Evolutionary conservation across 495 filamentous ascomycete genomes (phyloP), one percentile per base, ranked within the genome.

Genomic region (Massariosphaeria phaeospora): DNA sequence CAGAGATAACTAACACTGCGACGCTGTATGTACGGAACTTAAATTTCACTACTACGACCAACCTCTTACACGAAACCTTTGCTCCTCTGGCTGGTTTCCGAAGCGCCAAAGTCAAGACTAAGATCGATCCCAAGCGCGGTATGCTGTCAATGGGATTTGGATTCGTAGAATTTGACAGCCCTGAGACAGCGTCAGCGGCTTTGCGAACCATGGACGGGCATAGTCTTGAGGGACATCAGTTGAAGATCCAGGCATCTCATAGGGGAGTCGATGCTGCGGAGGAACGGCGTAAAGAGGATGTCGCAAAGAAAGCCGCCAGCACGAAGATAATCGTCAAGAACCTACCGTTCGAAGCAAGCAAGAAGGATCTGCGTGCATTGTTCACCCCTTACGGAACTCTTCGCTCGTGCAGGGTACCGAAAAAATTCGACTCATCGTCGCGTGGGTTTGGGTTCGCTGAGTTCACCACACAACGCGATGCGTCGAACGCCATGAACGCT

Each of bases 271-370:
- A 97, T 71, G 89, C 88, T 5, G 91, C 87, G 0, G 88, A 93
- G 65, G 88, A 94, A 67, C 79, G 83, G 47, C 82, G 84, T 66
- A 83, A 83, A 55, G 84, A 89, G 52, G 90, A 95, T 61, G 79
- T 78, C 17, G 82, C 82, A 50, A 93, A 89, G 75, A 89, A 86
- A 67, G 66, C 79, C 13, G 80, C 83, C 2, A 79, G 77, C 21
- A 96, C 90, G 27, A 96, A 97, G 75, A 83, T 99, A 63, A 85
- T 97, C 69, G 88, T 98, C 75, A 97, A 97, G 76, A 99, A 99
- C 74, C 72, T 99, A 66, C 93, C 93, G 8, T 99, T 99, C 74
- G 87, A 97, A 71, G 84, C 86, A 9, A 85, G 81, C 35, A 96
- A 95, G 76, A 90, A 93, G 67, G 94, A 99, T 62, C 75, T 99